Base-by-base conservation (phyloP, 371 early-diverging fungal genomes). In the Quaeritorhiza haematococci region DNA sequence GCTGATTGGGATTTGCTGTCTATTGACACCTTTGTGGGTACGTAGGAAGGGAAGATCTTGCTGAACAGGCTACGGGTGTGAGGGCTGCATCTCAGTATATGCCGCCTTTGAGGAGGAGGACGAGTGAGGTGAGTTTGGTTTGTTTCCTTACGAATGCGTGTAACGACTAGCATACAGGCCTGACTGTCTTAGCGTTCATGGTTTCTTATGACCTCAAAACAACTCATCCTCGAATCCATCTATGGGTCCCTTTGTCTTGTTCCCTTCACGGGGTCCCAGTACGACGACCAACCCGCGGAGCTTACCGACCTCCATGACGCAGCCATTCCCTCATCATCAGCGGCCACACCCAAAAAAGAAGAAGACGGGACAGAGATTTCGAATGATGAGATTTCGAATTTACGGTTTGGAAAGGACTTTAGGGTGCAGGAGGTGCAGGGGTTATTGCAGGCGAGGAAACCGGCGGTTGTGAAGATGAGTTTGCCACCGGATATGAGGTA, bases 401-500 rank as follows among this genome's bases (percentile, higher is more conserved):
- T 86, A 32, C 76, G 85, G 19, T 91, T 92, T 58, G 73, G 72
- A 1, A 72, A 76, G 23, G 85, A 84, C 53, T 80, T 74, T 32
- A 66, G 90, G 3, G 58, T 91, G 1, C 78, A 82, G 2, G 84
- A 86, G 19, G 83, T 81, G 0, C 73, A 79, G 38, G 68, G 62
- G 1, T 71, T 84, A 62, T 75, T 89, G 43, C 76, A 79, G 48
- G 69, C 75, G 3, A 66, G 74, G 0, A 49, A 60, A 3, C 62
- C 73, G 3, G 66, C 76, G 1, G 74, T 75, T 23, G 55, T 84
- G n/a, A 53, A 41, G 10, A 68, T 72, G 3, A 56, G 63, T n/a
- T 68, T 70, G 2, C 56, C 65, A 3, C 33, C 63, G n/a, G 77
- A 74, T 21, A 29, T 67, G 45, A 64, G 62, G 75, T 75, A 62